Base-by-base conservation (phyloP, 352 stramenopile genomes). In the Phytophthora parvispora region DNA sequence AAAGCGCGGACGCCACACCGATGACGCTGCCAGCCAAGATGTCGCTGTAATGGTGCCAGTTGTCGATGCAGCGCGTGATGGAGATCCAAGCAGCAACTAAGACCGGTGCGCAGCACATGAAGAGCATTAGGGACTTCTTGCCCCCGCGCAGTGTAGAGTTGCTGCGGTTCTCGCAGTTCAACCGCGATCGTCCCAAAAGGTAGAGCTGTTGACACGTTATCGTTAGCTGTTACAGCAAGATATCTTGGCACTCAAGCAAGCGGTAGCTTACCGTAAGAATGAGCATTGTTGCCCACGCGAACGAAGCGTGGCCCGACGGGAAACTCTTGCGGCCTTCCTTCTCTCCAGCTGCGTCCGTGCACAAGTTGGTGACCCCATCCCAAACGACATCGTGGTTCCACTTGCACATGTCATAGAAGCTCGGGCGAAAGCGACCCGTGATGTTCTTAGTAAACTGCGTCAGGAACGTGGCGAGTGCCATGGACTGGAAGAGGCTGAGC, bases 1-100 rank as follows among this genome's bases (percentile, higher is more conserved):
- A 75, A 9, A 67, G 15, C 10, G 83, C 80, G 1, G 77, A 77
- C 1, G 78, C 70, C 15, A 63, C 73, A 22, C 86, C 83, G 31
- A 93, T 88, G 18, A 86, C 68, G 24, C 72, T 84, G 20, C 85
- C 85, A n/a, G 90, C 87, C 56, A 93, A 38, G 27, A 82, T 93
- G 60, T 94, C 88, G 29, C 65, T 85, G 73, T 94, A 96, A 70
- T 96, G 83, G 59, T 96, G 88, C 88, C 88, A 94, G 62, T 96
- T 96, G 74, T 94, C 88, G 51, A 93, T 81, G 28, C 85, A 90
- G 49, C 88, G 88, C 16, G 88, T 91, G 28, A 94, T 69, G 2
- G 81, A 74, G 38, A 94, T 82, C 88, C 88, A 96, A 3, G 87
- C 47, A 20, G 88, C 86, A 13, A 94, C 47, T 2, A 93, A 29